Evolutionary conservation across 73 alveolate species (phyloP), one percentile per base, ranked within the genome.

Genomic region (Durusdinium trenchii): DNA sequence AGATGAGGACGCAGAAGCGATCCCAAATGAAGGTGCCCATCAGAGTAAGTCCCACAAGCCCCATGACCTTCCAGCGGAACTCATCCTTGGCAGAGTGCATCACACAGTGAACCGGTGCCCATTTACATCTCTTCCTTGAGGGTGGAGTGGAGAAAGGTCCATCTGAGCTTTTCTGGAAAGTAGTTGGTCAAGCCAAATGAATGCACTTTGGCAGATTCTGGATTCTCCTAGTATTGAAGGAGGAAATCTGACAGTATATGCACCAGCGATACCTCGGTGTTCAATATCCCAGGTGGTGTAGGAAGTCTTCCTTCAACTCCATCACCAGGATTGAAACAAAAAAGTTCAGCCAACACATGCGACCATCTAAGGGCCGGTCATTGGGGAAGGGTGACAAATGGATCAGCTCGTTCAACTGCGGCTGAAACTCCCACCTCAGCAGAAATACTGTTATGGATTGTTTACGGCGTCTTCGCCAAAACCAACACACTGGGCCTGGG

Each of bases 391-490:
- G 99, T 32, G 99, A 94, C 67, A 94, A 52, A 83, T 94, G 99
- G 28, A 94, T 94, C 91, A 91, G 36, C 90, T 76, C 89, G 35
- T 91, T 91, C 38, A 91, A 89, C 46, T 91, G 98, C 57, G 98
- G 98, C 98, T 91, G 98, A 78, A 91, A 91, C 60, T 91, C 98
- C 98, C 98, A 91, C 98, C 98, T 91, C 87, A 90, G 54, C 26
- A 61, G 76, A 14, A 30, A 61, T 30, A 4, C 38, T n/a, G 35
- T 32, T 36, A 62, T 62, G 71, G 71, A 57, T 57, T 26, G 26
- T 57, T 16, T 57, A 36, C 28, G 35, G 76, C n/a, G 40, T 62
- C 35, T 32, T 30, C 4, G 28, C 76, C 76, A 62, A 9, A 36
- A 62, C 35, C 76, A 62, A 30, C 35, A 32, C 76, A 62, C 12